Percentiles rank a stretch among this genome's conserved stretches.
phyloP scores from a whole-genome alignment of 2,329 filamentous ascomycete species.

The Ophiobolus disseminans region DNA sequence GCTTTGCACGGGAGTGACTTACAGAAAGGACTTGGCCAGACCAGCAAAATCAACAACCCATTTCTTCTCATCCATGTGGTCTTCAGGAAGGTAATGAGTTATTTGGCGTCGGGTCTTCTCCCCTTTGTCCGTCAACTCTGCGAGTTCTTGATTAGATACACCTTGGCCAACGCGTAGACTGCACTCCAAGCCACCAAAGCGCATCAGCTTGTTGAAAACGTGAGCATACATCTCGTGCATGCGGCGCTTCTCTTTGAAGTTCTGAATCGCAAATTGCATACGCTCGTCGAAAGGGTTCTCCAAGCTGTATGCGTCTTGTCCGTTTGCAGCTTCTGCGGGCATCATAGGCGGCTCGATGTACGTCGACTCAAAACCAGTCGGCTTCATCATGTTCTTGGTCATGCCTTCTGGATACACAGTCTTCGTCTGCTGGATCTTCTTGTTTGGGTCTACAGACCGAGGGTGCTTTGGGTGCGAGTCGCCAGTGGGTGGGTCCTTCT shows the following conservation, averaged over 20 bases:
- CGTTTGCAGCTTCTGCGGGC: constrained; percentile 69
- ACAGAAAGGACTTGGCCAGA: constrained; percentile 81
- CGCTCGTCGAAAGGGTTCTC: constrained; percentile 64
- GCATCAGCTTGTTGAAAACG: constrained; percentile 81
- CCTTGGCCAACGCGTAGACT: constrained; percentile 68
- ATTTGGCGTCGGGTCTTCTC: constrained; percentile 71
- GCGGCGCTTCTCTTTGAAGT: constrained; percentile 79
- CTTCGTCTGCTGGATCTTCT: constrained; percentile 37
- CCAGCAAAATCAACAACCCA: constrained; percentile 84
- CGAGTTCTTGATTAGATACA: constrained; percentile 66
- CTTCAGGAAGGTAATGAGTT: constrained; percentile 63
- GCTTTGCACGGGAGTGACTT: constrained; percentile 43
- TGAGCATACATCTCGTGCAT: constrained; percentile 67
- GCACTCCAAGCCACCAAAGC: constrained; percentile 79
- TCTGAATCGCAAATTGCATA: constrained; percentile 83
- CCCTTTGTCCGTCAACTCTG: constrained; percentile 66
- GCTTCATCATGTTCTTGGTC: constrained; percentile 52
- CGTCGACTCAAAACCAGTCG: constrained; percentile 67
- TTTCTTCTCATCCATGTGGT: constrained; percentile 57
- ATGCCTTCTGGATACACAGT: constrained; percentile 41
- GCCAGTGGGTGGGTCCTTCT: constrained; percentile 43
- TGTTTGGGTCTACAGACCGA: constrained; percentile 31
- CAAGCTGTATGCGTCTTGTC: constrained; percentile 72
- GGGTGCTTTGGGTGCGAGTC: constrained; percentile 29
- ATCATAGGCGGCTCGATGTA: constrained; percentile 82